phyloP scores from a whole-genome alignment of 345 rosid species.

The Mercurialis annua region DNA sequence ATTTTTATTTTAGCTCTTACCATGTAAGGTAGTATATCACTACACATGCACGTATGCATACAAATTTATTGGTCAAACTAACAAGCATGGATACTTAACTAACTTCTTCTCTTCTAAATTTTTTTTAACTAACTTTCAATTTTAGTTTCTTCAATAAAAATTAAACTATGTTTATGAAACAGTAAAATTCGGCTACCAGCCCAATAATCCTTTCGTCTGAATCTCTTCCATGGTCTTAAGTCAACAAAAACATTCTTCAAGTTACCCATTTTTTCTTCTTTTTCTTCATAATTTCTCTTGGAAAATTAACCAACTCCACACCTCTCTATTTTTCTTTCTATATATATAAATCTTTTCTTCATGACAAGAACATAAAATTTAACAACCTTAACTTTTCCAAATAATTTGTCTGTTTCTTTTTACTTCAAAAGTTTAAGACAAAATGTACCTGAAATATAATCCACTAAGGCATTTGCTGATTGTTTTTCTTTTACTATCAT shows the following conservation, averaged over 20 bases:
- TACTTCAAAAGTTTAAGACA: neutral
- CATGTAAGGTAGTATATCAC: conserved; percentile 11
- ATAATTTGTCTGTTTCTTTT: neutral
- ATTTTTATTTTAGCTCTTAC: neutral
- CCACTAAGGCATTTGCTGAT: conserved; percentile 11
- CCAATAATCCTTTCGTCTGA: conserved; percentile 23
- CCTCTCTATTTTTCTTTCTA: conserved; percentile 3
- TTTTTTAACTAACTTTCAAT: neutral
- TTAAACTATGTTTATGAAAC: neutral
- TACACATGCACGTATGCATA: neutral
- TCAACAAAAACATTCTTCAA: neutral
- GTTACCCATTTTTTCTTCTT: conserved; percentile 10
- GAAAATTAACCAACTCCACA: neutral
- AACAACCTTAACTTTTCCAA: neutral
- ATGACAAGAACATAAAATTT: conserved; percentile 1
- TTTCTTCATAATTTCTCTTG: neutral
- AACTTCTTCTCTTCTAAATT: neutral
- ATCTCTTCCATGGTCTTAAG: conserved; percentile 14
- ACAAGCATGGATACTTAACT: neutral
- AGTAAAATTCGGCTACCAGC: conserved; percentile 1
- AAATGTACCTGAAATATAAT: conserved; percentile 24
- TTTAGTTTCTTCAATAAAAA: conserved; percentile 1
- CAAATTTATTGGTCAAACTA: neutral
- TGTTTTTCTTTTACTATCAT: conserved; percentile 9
- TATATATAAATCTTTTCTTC: neutral